Percentiles rank a stretch among this genome's conserved stretches.
These are phyloP conservation scores for Tetrahymena thermophila DNA, from an alignment of 73 alveolate species.

Conservation along the genomic window DNA sequence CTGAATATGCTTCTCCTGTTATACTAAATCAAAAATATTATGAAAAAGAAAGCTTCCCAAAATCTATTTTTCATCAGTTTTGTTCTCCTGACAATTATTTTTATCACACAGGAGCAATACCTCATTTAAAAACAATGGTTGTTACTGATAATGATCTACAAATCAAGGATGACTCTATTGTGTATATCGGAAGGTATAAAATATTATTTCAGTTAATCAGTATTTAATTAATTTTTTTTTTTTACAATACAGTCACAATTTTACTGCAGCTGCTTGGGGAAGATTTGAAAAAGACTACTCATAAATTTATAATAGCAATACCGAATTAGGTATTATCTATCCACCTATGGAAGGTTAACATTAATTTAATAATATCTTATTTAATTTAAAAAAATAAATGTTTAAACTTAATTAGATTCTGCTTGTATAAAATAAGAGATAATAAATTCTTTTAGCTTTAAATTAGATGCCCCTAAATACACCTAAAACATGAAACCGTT, in stretches of 20 bases:
- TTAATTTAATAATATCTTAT: no score
- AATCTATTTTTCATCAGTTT: slow-evolving; percentile 8
- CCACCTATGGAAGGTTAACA: slow-evolving; percentile 16
- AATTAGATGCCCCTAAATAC: background rate
- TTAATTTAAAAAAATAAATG: background rate
- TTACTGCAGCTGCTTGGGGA: slow-evolving; percentile 45
- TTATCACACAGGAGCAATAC: slow-evolving; percentile 37
- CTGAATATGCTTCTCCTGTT: slow-evolving; percentile 34
- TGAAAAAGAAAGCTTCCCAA: slow-evolving; percentile 28
- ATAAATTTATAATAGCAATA: slow-evolving; percentile 15
- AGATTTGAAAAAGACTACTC: slow-evolving; percentile 30
- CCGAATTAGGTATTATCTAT: slow-evolving; percentile 28
- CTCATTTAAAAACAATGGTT: slow-evolving; percentile 33
- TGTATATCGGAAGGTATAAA: slow-evolving; percentile 19
- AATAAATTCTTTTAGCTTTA: background rate
- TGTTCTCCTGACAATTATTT: slow-evolving; percentile 6
- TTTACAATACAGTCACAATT: slow-evolving; percentile 5
- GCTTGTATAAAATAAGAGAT: background rate
- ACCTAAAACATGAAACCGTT: background rate
- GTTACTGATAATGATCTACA: slow-evolving; percentile 14
- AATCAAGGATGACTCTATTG: slow-evolving; percentile 13
- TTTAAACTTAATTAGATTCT: background rate
- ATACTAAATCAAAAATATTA: slow-evolving; percentile 4
- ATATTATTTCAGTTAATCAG: background rate
- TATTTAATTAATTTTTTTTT: background rate